Percentiles rank a stretch among this genome's conserved stretches.
phyloP scores from a whole-genome alignment of 2,329 filamentous ascomycete species.

The Didymellaceae sp. region DNA sequence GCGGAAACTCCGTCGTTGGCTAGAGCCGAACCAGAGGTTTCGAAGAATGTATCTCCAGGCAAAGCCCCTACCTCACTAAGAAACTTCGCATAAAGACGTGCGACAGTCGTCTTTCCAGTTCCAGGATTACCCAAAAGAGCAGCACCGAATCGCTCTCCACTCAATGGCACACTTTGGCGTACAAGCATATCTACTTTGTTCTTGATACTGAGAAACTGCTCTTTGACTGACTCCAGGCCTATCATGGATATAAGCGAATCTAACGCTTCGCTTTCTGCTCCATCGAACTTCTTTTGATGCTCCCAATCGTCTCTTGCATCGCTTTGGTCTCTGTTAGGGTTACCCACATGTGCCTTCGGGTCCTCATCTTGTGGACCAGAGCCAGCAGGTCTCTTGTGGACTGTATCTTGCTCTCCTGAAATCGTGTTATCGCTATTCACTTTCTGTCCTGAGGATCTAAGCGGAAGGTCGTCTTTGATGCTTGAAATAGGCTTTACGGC shows the following conservation, averaged over 20 bases:
- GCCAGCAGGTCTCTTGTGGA: background rate
- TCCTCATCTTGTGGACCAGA: background rate
- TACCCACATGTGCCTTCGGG: background rate
- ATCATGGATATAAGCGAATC: slow-evolving; percentile 74
- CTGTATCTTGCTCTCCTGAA: background rate
- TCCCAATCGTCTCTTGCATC: slow-evolving; percentile 64
- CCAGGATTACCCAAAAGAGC: slow-evolving; percentile 76
- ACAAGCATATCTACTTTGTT: slow-evolving; percentile 65
- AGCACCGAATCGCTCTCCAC: slow-evolving; percentile 66
- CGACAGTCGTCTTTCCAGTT: slow-evolving; percentile 78
- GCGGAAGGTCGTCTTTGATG: too few relatives aligned
- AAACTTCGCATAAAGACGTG: slow-evolving; percentile 71
- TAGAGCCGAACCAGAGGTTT: slow-evolving; percentile 72
- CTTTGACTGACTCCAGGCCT: slow-evolving; percentile 69
- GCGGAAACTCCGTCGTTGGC: slow-evolving; percentile 66
- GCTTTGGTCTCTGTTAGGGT: slow-evolving; percentile 27
- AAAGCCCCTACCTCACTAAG: slow-evolving; percentile 68
- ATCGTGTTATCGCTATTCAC: background rate
- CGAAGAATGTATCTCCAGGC: slow-evolving; percentile 65
- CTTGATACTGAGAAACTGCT: slow-evolving; percentile 68
- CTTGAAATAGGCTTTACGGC: too few relatives aligned
- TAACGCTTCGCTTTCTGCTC: slow-evolving; percentile 59
- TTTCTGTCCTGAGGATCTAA: too few relatives aligned
- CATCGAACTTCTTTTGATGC: slow-evolving; percentile 61
- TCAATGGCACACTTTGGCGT: slow-evolving; percentile 63